phyloP scores from a whole-genome alignment of 305 asterid species.

The Solanum hybrid region DNA sequence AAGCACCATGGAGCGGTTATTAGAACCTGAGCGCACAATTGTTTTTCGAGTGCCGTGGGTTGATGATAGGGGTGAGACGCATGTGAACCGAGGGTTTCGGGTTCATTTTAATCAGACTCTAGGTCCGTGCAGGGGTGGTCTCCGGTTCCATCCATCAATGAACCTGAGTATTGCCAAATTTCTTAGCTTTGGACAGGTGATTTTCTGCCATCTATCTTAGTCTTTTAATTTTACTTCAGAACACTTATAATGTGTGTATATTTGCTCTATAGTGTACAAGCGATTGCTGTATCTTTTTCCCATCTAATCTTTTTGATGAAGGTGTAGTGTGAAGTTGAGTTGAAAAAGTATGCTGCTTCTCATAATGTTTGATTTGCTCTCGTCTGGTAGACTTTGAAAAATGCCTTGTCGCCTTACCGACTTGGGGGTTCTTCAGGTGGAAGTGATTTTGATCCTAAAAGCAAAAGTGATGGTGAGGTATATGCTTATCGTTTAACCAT shows the following conservation, averaged over 20 bases:
- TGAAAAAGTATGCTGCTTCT: slow-evolving; percentile 12
- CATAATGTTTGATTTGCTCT: slow-evolving; percentile 17
- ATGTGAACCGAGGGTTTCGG: slow-evolving; percentile 89
- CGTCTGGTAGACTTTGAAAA: slow-evolving; percentile 71
- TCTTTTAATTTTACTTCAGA: neutral
- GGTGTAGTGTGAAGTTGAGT: slow-evolving; percentile 5
- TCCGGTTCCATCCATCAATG: slow-evolving; percentile 90
- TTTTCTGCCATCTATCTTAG: neutral
- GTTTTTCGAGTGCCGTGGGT: slow-evolving; percentile 95
- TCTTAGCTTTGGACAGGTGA: slow-evolving; percentile 94
- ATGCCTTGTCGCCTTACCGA: slow-evolving; percentile 94
- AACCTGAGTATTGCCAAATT: slow-evolving; percentile 91
- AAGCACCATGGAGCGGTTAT: slow-evolving; percentile 87
- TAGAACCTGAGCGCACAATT: slow-evolving; percentile 88
- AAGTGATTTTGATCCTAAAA: slow-evolving; percentile 94
- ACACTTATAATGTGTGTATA: neutral
- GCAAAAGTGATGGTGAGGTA: slow-evolving; percentile 91
- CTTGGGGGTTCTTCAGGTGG: slow-evolving; percentile 99
- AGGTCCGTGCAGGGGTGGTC: slow-evolving; percentile 99
- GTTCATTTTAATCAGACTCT: slow-evolving; percentile 91
- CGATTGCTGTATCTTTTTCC: neutral
- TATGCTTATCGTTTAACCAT: slow-evolving; percentile 10
- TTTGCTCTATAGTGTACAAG: neutral
- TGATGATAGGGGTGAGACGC: slow-evolving; percentile 91
- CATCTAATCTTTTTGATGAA: neutral